A percentile compares a stretch with the other conserved stretches of the same genome.
phyloP scores from a whole-genome alignment of 768 basidiomycete species.

The Boletellus ananas region DNA sequence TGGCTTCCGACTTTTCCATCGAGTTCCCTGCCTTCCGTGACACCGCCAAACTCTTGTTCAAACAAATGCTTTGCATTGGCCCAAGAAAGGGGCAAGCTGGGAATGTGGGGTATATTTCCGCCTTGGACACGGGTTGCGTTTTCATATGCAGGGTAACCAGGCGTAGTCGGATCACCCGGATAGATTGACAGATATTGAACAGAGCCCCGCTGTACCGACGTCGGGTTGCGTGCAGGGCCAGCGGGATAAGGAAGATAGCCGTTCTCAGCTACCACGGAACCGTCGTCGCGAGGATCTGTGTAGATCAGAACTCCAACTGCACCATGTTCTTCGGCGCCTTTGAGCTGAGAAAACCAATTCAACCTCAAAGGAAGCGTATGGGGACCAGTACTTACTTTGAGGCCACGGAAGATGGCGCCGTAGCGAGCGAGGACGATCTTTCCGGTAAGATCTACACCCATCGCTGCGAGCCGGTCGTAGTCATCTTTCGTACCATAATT shows the following conservation, averaged over 20 bases:
- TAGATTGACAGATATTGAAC: slow-evolving; percentile 67
- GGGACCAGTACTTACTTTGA: slow-evolving; percentile 53
- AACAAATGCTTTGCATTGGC: slow-evolving; percentile 72
- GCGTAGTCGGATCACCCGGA: slow-evolving; percentile 80
- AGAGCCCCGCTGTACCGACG: slow-evolving; percentile 80
- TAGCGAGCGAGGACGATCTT: slow-evolving; percentile 80
- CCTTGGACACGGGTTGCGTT: slow-evolving; percentile 64
- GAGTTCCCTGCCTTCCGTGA: slow-evolving; percentile 38
- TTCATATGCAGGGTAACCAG: slow-evolving; percentile 81
- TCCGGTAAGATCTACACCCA: slow-evolving; percentile 70
- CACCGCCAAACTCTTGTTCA: slow-evolving; percentile 44
- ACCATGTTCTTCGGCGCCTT: slow-evolving; percentile 80
- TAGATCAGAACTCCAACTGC: slow-evolving; percentile 79
- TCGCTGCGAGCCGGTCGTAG: slow-evolving; percentile 55
- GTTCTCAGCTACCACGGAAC: slow-evolving; percentile 68
- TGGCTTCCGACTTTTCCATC: slow-evolving; percentile 47
- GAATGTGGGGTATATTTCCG: slow-evolving; percentile 66
- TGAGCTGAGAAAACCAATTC: slow-evolving; percentile 45
- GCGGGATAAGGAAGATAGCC: slow-evolving; percentile 70
- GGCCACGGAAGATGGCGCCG: slow-evolving; percentile 73
- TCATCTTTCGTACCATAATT: slow-evolving; percentile 77
- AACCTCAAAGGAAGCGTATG: slow-evolving; percentile 4
- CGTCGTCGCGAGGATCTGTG: slow-evolving; percentile 84
- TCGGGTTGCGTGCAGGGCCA: slow-evolving; percentile 84
- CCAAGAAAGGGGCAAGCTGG: slow-evolving; percentile 87